phyloP scores from a whole-genome alignment of 805 yeast genomes.

The Candida nanaspora region DNA sequence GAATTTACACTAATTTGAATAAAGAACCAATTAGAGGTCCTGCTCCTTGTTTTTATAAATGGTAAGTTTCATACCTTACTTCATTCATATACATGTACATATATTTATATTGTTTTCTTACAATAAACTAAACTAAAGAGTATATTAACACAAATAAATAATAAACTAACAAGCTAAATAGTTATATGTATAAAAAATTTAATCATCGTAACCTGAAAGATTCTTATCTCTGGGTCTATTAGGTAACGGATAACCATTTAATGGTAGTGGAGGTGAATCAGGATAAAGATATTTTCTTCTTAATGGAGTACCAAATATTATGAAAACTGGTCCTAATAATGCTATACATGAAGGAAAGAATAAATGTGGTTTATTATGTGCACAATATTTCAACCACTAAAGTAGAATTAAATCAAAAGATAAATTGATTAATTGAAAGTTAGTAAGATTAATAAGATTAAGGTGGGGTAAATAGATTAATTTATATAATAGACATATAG shows the following conservation, averaged over 20 bases:
- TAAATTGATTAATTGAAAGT: neutral
- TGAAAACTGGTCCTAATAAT: constrained; percentile 56
- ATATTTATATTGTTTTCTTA: too few relatives aligned
- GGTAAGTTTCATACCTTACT: constrained; percentile 28
- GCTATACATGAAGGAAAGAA: constrained; percentile 62
- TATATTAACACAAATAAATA: constrained; percentile 1
- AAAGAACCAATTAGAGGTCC: constrained; percentile 40
- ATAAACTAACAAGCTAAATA: too few relatives aligned
- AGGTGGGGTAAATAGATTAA: neutral
- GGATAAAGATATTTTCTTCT: constrained; percentile 62
- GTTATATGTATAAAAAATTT: too few relatives aligned
- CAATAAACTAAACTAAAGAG: constrained; percentile 7
- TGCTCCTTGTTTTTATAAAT: constrained; percentile 46
- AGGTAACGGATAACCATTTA: constrained; percentile 48
- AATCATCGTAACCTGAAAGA: constrained; percentile 55
- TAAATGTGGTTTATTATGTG: constrained; percentile 70
- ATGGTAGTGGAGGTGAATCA: constrained; percentile 62
- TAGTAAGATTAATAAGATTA: neutral
- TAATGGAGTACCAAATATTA: constrained; percentile 53
- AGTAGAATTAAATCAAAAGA: neutral
- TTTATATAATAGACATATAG: neutral
- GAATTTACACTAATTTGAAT: constrained; percentile 33
- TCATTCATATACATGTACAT: neutral
- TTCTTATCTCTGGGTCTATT: constrained; percentile 41
- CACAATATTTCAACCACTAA: constrained; percentile 70